Percentiles rank a stretch among this genome's conserved stretches.
Evolutionary conservation across 148 eudicot species (phyloP).

Genomic region (Diospyros kaki): DNA sequence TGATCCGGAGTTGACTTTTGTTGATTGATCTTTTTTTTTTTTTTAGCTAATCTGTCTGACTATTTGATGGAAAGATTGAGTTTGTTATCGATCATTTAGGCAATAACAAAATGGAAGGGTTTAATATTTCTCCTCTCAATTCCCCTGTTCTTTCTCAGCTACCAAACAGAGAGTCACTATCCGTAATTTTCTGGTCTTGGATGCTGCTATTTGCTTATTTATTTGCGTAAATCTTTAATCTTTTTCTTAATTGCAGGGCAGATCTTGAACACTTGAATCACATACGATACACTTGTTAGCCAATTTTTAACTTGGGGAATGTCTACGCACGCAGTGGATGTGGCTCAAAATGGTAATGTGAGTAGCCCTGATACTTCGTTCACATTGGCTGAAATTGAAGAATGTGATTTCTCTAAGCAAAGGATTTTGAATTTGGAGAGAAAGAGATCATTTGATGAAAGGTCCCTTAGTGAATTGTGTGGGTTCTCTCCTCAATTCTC

Average conservation of each 20-base stretch:
- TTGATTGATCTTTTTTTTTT: too few relatives aligned
- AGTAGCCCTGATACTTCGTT: constrained; percentile 25
- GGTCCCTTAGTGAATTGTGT: constrained; percentile 53
- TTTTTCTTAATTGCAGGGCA: constrained; percentile 5
- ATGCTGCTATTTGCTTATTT: neutral
- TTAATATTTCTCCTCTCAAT: too few relatives aligned
- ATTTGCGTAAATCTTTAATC: neutral
- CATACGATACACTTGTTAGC: neutral
- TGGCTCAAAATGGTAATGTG: constrained; percentile 43
- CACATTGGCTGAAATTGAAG: constrained; percentile 41
- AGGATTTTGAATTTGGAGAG: constrained; percentile 58
- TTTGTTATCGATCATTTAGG: too few relatives aligned
- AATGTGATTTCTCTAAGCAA: constrained; percentile 59
- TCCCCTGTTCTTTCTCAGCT: too few relatives aligned
- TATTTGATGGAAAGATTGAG: too few relatives aligned
- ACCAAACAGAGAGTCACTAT: too few relatives aligned
- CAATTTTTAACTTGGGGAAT: constrained; percentile 14
- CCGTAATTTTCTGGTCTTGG: too few relatives aligned
- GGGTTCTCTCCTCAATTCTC: constrained; percentile 48
- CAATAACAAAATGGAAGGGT: too few relatives aligned
- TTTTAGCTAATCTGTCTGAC: too few relatives aligned
- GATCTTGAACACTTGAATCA: constrained; percentile 11
- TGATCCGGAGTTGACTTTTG: too few relatives aligned
- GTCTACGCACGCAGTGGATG: constrained; percentile 39
- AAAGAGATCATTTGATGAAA: constrained; percentile 78